A percentile compares a stretch with the other conserved stretches of the same genome.
These are phyloP conservation scores for Barbatosphaeria neglecta DNA, from an alignment of 495 filamentous ascomycete species.

Conservation along the genomic window DNA sequence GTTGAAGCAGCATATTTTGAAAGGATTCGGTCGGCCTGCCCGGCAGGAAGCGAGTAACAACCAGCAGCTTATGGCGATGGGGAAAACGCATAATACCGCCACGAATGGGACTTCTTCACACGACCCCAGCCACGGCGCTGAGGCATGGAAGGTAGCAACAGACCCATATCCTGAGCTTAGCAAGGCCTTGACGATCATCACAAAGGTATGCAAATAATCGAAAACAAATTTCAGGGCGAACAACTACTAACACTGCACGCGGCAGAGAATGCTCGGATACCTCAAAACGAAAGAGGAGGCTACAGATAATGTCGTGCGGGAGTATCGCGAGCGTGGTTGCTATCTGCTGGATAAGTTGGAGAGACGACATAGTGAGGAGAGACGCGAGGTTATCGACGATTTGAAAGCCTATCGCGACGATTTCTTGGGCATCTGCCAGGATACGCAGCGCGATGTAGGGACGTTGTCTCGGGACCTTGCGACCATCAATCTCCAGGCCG, in stretches of 20 bases:
- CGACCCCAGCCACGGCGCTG: neutral
- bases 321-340: conserved; percentile 8
- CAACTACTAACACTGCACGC: neutral
- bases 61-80: no score
- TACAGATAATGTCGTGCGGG: conserved; percentile 6
- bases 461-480: neutral
- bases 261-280: neutral
- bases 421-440: neutral
- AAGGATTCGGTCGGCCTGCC: no score
- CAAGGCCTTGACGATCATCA: neutral
- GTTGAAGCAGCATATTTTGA: no score
- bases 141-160: neutral
- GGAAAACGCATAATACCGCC: no score
- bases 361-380: conserved; percentile 6
- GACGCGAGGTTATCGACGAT: neutral
- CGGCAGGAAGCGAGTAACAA: no score
- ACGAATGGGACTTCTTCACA: neutral
- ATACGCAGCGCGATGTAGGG: neutral
- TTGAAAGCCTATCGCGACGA: neutral
- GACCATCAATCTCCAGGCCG: neutral
- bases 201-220: neutral
- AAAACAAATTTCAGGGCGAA: neutral
- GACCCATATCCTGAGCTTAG: neutral
- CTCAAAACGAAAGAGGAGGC: conserved; percentile 12
- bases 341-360: conserved; percentile 5